Evolutionary conservation across 192 early-diverging fungal species (phyloP).

Genomic region (Mortierella hygrophila): DNA sequence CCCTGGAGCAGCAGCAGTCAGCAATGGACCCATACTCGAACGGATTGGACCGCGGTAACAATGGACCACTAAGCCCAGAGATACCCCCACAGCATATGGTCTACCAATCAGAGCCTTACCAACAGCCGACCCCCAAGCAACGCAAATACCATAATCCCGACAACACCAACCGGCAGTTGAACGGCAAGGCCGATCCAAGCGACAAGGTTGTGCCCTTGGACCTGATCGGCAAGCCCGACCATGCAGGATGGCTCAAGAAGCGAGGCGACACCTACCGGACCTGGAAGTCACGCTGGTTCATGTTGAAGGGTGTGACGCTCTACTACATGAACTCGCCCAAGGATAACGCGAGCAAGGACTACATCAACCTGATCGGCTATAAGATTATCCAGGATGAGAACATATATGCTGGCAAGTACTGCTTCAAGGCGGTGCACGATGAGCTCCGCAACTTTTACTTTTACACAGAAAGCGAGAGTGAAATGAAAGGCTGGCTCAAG

Average conservation of each 20-base stretch:
- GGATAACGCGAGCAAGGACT: slow-evolving; percentile 64
- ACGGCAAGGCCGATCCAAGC: slow-evolving; percentile 36
- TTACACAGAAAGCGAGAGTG: slow-evolving; percentile 65
- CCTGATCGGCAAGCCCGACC: slow-evolving; percentile 62
- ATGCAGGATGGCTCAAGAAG: slow-evolving; percentile 73
- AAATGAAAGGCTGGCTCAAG: slow-evolving; percentile 69
- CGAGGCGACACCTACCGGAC: slow-evolving; percentile 69
- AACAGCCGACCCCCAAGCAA: slow-evolving; percentile 30
- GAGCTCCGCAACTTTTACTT: slow-evolving; percentile 70
- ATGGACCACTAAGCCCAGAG: slow-evolving; percentile 8
- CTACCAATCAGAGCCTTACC: slow-evolving; percentile 30
- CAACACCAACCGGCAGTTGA: slow-evolving; percentile 28
- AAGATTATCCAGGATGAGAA: slow-evolving; percentile 72
- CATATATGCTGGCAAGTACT: slow-evolving; percentile 69
- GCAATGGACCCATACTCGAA: slow-evolving; percentile 31
- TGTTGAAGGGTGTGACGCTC: slow-evolving; percentile 68
- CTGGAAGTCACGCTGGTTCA: slow-evolving; percentile 74
- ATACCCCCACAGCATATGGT: slow-evolving; percentile 4
- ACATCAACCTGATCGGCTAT: slow-evolving; percentile 71
- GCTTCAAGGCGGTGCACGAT: slow-evolving; percentile 73
- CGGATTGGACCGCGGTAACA: slow-evolving; percentile 14
- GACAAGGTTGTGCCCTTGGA: slow-evolving; percentile 49
- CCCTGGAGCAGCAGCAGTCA: slow-evolving; percentile 11
- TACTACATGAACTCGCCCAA: slow-evolving; percentile 72
- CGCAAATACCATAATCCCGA: slow-evolving; percentile 43